A percentile compares a stretch with the other conserved stretches of the same genome.
Evolutionary conservation across 2,329 filamentous ascomycete genomes (phyloP).

Genomic region (Fusarium keratoplasticum): DNA sequence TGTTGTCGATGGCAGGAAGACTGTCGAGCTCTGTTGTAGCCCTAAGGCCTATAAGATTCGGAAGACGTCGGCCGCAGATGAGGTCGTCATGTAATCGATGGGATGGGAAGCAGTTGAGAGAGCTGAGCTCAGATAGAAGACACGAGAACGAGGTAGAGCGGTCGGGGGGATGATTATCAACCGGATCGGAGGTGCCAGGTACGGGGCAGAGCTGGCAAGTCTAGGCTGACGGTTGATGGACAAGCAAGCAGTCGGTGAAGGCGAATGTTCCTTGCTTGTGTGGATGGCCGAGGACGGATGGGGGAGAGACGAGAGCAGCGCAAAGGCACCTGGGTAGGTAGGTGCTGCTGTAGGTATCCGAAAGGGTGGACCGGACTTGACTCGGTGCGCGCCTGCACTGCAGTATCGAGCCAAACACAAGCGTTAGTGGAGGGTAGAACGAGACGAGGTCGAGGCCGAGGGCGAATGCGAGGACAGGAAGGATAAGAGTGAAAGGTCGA

Average conservation of each 20-base stretch:
- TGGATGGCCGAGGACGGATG: conserved; percentile 31
- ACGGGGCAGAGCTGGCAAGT: conserved; percentile 15
- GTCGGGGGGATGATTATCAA: conserved; percentile 24
- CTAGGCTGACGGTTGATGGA: conserved; percentile 27
- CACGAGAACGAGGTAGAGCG: conserved; percentile 12
- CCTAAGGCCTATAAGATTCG: conserved; percentile 53
- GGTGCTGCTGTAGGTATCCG: conserved; percentile 43
- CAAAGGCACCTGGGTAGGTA: conserved; percentile 23
- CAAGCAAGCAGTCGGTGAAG: conserved; percentile 43
- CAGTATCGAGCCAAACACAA: conserved; percentile 38
- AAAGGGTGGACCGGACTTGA: conserved; percentile 43
- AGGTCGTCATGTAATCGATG: conserved; percentile 56
- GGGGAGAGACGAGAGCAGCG: conserved; percentile 21
- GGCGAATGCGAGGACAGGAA: conserved; percentile 22
- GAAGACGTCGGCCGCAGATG: conserved; percentile 48
- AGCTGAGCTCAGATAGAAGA: conserved; percentile 21
- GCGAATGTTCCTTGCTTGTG: conserved; percentile 29
- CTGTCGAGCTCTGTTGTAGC: conserved; percentile 46
- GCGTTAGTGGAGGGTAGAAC: conserved; percentile 32
- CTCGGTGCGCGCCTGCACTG: conserved; percentile 40
- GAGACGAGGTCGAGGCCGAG: conserved; percentile 19
- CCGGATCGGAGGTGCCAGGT: conserved; percentile 22
- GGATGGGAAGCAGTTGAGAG: conserved; percentile 20
- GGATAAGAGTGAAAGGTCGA: conserved; percentile 11
- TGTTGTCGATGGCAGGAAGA: conserved; percentile 50